Evolutionary conservation across 2,329 filamentous ascomycete genomes (phyloP).

Genomic region (Hypoxylon sp.): DNA sequence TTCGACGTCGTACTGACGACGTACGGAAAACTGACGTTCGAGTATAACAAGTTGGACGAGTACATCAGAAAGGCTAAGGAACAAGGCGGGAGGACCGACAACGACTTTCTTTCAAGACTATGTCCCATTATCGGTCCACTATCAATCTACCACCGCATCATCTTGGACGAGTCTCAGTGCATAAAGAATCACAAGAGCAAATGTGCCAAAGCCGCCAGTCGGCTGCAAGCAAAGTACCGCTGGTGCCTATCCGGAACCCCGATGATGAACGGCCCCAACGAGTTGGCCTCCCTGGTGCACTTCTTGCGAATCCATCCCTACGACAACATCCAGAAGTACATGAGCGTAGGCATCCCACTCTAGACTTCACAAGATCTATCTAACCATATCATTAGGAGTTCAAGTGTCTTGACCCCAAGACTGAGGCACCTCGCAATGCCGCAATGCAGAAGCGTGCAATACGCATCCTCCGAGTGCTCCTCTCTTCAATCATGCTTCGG

Average conservation of each 20-base stretch:
- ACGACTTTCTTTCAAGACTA: constrained; percentile 48
- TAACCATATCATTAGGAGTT: constrained; percentile 49
- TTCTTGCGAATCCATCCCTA: constrained; percentile 84
- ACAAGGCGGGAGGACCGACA: constrained; percentile 48
- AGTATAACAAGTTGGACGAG: constrained; percentile 68
- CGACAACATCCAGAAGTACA: constrained; percentile 69
- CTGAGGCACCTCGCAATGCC: not conserved
- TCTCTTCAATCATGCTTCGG: constrained; percentile 82
- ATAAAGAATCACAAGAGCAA: constrained; percentile 79
- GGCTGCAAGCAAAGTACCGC: constrained; percentile 67
- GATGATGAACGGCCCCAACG: constrained; percentile 86
- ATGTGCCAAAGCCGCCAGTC: constrained; percentile 65
- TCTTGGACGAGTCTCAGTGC: constrained; percentile 81
- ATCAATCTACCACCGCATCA: constrained; percentile 71
- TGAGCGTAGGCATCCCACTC: constrained; percentile 51
- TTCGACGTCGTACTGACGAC: constrained; percentile 82
- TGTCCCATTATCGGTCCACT: constrained; percentile 68
- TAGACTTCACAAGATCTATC: constrained; percentile 2
- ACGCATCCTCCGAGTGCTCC: constrained; percentile 73
- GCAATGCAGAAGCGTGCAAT: constrained; percentile 59
- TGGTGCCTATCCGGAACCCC: constrained; percentile 84
- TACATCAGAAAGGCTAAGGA: constrained; percentile 59
- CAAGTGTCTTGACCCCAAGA: constrained; percentile 41
- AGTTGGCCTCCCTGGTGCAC: constrained; percentile 78
- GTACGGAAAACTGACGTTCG: constrained; percentile 73